Base-by-base conservation (phyloP, 78 protist species). In the Dictyostelium firmibasis region DNA sequence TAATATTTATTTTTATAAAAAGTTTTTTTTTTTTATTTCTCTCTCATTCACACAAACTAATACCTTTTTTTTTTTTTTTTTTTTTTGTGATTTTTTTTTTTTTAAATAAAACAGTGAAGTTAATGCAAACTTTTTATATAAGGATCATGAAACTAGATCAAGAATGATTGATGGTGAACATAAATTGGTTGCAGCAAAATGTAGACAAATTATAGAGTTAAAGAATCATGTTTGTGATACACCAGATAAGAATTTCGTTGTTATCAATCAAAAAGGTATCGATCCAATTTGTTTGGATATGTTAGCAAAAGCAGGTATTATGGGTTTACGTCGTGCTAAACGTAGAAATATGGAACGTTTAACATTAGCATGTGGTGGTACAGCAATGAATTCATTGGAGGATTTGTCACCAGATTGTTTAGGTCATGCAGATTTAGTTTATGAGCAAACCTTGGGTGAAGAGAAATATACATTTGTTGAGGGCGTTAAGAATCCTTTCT, bases 241-340 rank as follows among this genome's bases (percentile, higher is more conserved):
- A 27, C 43, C 43, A 81, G 96, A 92, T 47, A 92, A 97, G 97
- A 8, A 35, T 43, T 97, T 98, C 85, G 98, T 99, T 47, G 91
- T 99, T 41, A 97, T 99, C 97, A 99, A 99, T 98, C 99, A 99
- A 96, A 99, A 99, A 97, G 99, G 99, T 50, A 99, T 99, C 69
- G 99, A 99, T 98, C 99, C 99, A 38, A 83, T 97, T 76, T 97
- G 99, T 18, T 97, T 99, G 75, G 99, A 99, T 67, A 82, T 97
- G 97, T 98, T 99, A 36, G 99, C 99, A 20, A 96, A 98, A 74
- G 99, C 96, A 35, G 97, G 98, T 83, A 99, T 99, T 89, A 25
- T 99, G 20, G 99, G 98, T 20, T 96, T 99, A 5, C 98, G 99
- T 35, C 97, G 99, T 25, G 99, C 99, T 33, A 99, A 99, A 98